Evolutionary conservation across 1,284 basidiomycete species (phyloP), one percentile per base, ranked within the genome.

Genomic region (Microstroma glucosiphilum): DNA sequence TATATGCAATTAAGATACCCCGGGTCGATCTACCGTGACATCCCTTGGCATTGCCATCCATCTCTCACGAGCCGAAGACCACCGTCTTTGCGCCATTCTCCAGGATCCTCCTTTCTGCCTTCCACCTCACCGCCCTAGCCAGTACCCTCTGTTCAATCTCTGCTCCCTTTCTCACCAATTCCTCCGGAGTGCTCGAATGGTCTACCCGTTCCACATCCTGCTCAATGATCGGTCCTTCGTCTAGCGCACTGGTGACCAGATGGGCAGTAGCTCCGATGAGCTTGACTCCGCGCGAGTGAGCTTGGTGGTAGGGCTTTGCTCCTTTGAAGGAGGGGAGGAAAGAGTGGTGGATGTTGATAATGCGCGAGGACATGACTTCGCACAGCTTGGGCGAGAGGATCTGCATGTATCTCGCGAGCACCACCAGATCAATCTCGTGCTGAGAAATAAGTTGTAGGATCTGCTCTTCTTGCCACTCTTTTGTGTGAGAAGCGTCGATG

Each of bases 191-290:
- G 64, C 70, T 64, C 3, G 72, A 67, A 55, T 78, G 76, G 23
- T 64, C 65, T 56, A 78, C 76, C 21, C 71, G 60, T 61, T 76
- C 71, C 11, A 75, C 69, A 13, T 65, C 76, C 66, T 78, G 76
- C 59, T 76, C 74, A 56, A 78, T 78, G 57, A 78, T 78, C 1
- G 76, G 76, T 11, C 76, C 76, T 43, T 78, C 76, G 58, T 78
- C 76, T 37, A 78, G 60, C 55, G 76, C 76, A 41, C 64, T 59
- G 0, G 76, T 77, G 17, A 76, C 76, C 59, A 77, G 70, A 62
- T 78, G 76, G 2, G 76, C 71, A 8, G 76, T 78, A 8, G 76
- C 76, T 54, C 76, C 76, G 21, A 78, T 77, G 37, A 77, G 58
- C 62, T 78, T 78, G 46, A 76, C 72, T 9, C 76, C 76, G 30